A percentile compares a stretch with the other conserved stretches of the same genome.
These are phyloP conservation scores for Boechera retrofracta DNA, from an alignment of 345 rosid genomes.

Conservation along the genomic window DNA sequence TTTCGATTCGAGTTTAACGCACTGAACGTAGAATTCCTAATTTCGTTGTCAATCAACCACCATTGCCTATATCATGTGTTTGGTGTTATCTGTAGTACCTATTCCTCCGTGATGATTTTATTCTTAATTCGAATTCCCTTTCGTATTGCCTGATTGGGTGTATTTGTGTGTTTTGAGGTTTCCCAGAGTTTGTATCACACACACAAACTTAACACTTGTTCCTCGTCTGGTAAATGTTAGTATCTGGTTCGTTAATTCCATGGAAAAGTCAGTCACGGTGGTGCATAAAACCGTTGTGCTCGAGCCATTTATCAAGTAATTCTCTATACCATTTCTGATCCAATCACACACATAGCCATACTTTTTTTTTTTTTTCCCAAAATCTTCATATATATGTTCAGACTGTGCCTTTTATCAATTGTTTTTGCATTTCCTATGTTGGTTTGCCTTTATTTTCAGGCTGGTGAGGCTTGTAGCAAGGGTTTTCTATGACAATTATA, in stretches of 20 bases:
- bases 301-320: slow-evolving; percentile 27
- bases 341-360: neutral
- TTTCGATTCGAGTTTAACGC: neutral
- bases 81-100: too few relatives aligned
- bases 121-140: too few relatives aligned
- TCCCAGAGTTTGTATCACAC: neutral
- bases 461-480: slow-evolving; percentile 76
- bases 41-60: neutral
- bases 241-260: slow-evolving; percentile 24
- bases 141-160: too few relatives aligned
- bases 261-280: slow-evolving; percentile 30
- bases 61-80: neutral
- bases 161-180: neutral
- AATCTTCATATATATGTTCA: neutral
- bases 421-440: slow-evolving; percentile 9
- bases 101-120: too few relatives aligned
- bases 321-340: neutral
- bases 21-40: neutral
- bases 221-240: neutral
- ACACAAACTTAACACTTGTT: slow-evolving; percentile 2
- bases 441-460: slow-evolving; percentile 42
- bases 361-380: neutral
- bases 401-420: neutral
- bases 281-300: slow-evolving; percentile 42
- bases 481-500: slow-evolving; percentile 79